These are phyloP conservation scores for Beauveria sp. DNA, from an alignment of 2,329 filamentous ascomycete species.

Conservation along the genomic window DNA sequence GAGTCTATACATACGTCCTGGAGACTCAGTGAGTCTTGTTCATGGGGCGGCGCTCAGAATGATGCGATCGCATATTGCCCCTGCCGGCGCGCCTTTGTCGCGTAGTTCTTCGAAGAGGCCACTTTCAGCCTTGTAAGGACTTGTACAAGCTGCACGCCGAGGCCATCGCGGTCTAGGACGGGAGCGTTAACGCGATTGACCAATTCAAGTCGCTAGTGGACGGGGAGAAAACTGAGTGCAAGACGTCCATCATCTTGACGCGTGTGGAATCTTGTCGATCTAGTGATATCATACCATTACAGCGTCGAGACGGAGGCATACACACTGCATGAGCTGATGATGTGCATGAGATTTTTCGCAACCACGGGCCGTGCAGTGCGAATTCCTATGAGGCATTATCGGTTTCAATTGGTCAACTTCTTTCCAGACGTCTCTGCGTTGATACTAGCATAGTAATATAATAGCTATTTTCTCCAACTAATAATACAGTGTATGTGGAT, in stretches of 20 bases:
- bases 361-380: background rate
- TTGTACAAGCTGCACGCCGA: conserved; percentile 39
- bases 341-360: conserved; percentile 1
- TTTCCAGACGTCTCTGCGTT: no score
- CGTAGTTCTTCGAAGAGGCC: no score
- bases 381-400: background rate
- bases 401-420: no score
- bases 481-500: no score
- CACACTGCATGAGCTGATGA: conserved; percentile 20
- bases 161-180: conserved; percentile 31
- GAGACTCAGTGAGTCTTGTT: no score
- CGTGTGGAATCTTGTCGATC: conserved; percentile 28
- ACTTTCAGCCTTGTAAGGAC: no score
- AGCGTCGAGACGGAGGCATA: conserved; percentile 35
- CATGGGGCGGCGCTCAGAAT: no score
- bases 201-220: conserved; percentile 32
- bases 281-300: conserved; percentile 34
- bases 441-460: no score
- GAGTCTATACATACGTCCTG: no score
- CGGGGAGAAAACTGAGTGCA: conserved; percentile 34
- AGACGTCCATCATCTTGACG: conserved; percentile 38
- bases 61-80: no score
- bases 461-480: no score
- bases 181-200: conserved; percentile 29
- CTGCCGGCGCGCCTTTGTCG: no score